These are phyloP conservation scores for Plantago ovata DNA, from an alignment of 257 asterid species.

Conservation along the genomic window DNA sequence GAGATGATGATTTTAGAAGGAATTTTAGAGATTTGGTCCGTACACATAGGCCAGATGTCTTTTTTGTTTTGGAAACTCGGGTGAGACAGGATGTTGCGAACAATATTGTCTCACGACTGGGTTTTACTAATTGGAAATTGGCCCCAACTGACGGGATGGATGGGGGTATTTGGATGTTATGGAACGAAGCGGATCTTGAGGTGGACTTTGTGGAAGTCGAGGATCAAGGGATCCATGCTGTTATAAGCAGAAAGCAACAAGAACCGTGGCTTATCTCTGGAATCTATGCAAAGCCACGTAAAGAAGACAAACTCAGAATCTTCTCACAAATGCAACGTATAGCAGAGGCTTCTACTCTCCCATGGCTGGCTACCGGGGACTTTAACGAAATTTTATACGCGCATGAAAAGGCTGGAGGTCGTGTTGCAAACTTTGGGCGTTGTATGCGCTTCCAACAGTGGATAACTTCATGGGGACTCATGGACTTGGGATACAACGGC, in stretches of 20 bases:
- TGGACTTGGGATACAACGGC: too few relatives aligned
- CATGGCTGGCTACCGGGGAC: neutral
- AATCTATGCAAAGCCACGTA: neutral
- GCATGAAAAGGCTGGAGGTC: neutral
- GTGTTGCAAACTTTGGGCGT: neutral
- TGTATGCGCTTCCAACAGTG: neutral
- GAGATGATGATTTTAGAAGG: neutral
- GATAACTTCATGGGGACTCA: neutral
- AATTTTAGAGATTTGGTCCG: neutral
- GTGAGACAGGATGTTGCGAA: neutral
- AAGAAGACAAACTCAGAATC: neutral
- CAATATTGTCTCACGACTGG: neutral
- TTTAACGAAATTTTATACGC: neutral
- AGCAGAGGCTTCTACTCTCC: neutral
- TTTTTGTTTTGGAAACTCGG: neutral
- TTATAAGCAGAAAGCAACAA: neutral
- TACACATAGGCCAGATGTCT: neutral
- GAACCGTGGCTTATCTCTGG: neutral
- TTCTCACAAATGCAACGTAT: neutral
- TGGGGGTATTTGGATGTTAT: slow-evolving; percentile 2
- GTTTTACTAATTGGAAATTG: neutral
- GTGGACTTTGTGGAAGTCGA: neutral
- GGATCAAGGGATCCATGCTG: neutral
- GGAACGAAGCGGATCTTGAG: neutral
- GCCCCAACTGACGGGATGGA: neutral